Evolutionary conservation across 2,329 filamentous ascomycete species (phyloP), one percentile per base, ranked within the genome.

Genomic region (Colletotrichum tropicale): DNA sequence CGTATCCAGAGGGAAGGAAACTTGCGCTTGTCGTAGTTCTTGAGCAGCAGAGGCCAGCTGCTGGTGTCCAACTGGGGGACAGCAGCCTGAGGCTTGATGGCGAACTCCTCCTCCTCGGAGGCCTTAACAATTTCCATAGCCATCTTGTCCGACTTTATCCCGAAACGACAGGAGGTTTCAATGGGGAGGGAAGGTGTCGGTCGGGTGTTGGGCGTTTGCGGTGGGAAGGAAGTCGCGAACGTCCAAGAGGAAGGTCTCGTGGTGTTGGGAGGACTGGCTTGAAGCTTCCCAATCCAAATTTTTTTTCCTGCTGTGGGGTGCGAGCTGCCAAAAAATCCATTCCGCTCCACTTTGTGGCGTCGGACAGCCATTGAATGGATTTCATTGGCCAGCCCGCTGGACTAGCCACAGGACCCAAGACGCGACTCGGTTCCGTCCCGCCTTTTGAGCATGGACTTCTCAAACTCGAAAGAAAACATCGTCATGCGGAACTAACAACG

Each of bases 21-120:
- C 94, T 84, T 91, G 97, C 95, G 89, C 84, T 96, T 95, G 86
- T 96, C 94, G 88, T 98, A 98, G 89, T 98, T 98, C 90, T 98
- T 98, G 83, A 98, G 91, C 82, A 98, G 91, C 82, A 98, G 90
- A 81, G 97, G 97, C 95, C 96, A 98, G 85, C 93, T 91, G 89
- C 94, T 96, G 81, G 95, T 98, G 87, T 98, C 93, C 81, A 98
- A 89, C 76, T 92, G 88, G 80, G 96, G 94, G 82, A 93, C 92
- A 80, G 91, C 89, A 82, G 94, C 93, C 89, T 98, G 93, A 72
- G 97, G 97, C 92, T 98, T 98, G 89, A 99, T 98, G 85, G 91
- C 91, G 85, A 95, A 95, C 82, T 96, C 94, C 82, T 91, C 91
- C 84, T 94, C 93, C 83, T 88, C 87, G 81, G 76, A 68, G 58